These are phyloP conservation scores for Aciculoconidium aculeatum DNA, from an alignment of 805 yeast genomes.

Conservation along the genomic window DNA sequence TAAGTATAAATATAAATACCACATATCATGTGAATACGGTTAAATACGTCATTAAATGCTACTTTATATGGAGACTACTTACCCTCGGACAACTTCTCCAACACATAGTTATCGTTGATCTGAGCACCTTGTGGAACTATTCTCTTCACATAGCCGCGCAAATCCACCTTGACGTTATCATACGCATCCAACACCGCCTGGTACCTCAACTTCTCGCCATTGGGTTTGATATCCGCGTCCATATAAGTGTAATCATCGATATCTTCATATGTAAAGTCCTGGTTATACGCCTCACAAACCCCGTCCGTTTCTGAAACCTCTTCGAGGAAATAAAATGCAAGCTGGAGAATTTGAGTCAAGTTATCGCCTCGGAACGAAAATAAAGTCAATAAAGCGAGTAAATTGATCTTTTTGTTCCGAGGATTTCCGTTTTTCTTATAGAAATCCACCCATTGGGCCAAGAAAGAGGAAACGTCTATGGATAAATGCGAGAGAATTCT, in stretches of 20 bases:
- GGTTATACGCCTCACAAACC: conserved; percentile 29
- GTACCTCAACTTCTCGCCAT: conserved; percentile 39
- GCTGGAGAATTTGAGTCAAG: conserved; percentile 25
- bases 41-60: too few relatives aligned
- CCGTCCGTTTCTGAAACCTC: conserved; percentile 60
- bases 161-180: conserved; percentile 39
- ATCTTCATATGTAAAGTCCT: conserved; percentile 34
- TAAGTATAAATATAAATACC: too few relatives aligned
- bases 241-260: conserved; percentile 37
- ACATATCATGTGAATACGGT: too few relatives aligned
- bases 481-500: conserved; percentile 25
- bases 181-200: conserved; percentile 21
- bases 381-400: conserved; percentile 55
- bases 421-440: conserved; percentile 62
- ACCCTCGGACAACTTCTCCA: too few relatives aligned
- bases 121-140: too few relatives aligned
- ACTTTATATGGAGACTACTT: too few relatives aligned
- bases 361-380: conserved; percentile 26
- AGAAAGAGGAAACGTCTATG: conserved; percentile 17
- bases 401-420: conserved; percentile 61
- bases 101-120: too few relatives aligned
- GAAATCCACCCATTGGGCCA: conserved; percentile 35
- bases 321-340: conserved; percentile 51
- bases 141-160: conserved; percentile 2
- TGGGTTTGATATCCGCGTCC: conserved; percentile 36